Base-by-base conservation (phyloP, 805 yeast genomes). In the Yarrowia porcina region DNA sequence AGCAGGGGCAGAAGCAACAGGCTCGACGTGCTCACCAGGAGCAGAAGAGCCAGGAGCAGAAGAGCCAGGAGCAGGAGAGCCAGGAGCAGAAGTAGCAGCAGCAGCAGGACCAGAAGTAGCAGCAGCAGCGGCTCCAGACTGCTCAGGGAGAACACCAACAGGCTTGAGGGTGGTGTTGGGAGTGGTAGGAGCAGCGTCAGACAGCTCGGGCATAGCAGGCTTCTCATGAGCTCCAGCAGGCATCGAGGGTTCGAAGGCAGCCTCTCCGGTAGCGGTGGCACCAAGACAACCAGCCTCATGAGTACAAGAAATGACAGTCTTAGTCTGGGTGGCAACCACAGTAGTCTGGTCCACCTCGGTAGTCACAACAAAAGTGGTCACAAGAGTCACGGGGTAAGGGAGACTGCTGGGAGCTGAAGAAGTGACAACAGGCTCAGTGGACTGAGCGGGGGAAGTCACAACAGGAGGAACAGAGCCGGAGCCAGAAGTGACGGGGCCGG, bases 141-240 rank as follows among this genome's bases (percentile, higher is more conserved):
- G 38, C 28, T 32, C 39, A 21, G 54, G 54, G 20, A 15, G 18
- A 11, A 47, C 38, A 21, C 44, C 54, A 20, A 47, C 54, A 20
- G 54, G 54, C 38, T 47, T 47, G 54, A 47, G 54, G 10, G 54
- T 47, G 15, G 54, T 47, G 38, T 33, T 49, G 17, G 39, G 56
- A 25, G 28, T 25, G 6, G 21, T 18, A 15, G 9, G 13, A 12
- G n/a, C 8, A 10, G 32, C 39, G n/a, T 32, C 39, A 33, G 56
- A 49, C 11, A 49, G 28, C 39, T 32, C 56, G 12, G 56, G 56
- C 39, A 32, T 49, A 13, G 39, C 39, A n/a, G 39, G 56, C 56
- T 49, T 49, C 39, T 21, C 39, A 4, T 32, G 56, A n/a, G 54
- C 54, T 28, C 54, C 54, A 32, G 54, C 54, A 15, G 54, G 54